Conservation (phyloP, 768 basidiomycete species). For the Tephrocybe sp. region DNA sequence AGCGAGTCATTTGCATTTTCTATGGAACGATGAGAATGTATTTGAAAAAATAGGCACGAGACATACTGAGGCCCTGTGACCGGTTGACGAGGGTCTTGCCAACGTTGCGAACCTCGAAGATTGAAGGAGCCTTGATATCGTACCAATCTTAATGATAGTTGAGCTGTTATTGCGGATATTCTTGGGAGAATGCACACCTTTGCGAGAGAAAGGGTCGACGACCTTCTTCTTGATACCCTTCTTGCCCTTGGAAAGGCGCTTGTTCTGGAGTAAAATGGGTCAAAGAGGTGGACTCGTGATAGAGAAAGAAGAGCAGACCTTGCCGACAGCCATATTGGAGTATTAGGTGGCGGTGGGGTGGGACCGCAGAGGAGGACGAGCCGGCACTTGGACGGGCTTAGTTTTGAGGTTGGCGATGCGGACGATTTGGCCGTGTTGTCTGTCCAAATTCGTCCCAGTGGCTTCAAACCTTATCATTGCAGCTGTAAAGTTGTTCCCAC, state of each 20-base stretch:
- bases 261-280: constrained; percentile 62
- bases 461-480: constrained; percentile 62
- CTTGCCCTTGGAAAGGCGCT: constrained; percentile 97
- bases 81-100: constrained; percentile 99
- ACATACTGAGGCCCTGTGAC: constrained; percentile 96
- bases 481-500: constrained; percentile 52
- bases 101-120: constrained; percentile 94
- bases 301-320: constrained; percentile 47
- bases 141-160: constrained; percentile 81
- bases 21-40: constrained; percentile 29
- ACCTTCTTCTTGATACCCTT: constrained; percentile 99
- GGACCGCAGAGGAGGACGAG: constrained; percentile 40
- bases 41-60: not conserved
- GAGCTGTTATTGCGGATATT: not conserved
- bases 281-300: not conserved
- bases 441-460: constrained; percentile 34
- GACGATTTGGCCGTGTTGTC: constrained; percentile 31
- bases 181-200: constrained; percentile 59
- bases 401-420: constrained; percentile 35
- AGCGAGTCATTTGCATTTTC: constrained; percentile 99
- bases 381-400: constrained; percentile 51
- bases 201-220: constrained; percentile 99
- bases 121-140: constrained; percentile 97
- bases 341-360: constrained; percentile 36
- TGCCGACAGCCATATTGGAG: constrained; percentile 84